Conservation (phyloP, 2,329 filamentous ascomycete genomes). For the Aspergillus neotritici region DNA sequence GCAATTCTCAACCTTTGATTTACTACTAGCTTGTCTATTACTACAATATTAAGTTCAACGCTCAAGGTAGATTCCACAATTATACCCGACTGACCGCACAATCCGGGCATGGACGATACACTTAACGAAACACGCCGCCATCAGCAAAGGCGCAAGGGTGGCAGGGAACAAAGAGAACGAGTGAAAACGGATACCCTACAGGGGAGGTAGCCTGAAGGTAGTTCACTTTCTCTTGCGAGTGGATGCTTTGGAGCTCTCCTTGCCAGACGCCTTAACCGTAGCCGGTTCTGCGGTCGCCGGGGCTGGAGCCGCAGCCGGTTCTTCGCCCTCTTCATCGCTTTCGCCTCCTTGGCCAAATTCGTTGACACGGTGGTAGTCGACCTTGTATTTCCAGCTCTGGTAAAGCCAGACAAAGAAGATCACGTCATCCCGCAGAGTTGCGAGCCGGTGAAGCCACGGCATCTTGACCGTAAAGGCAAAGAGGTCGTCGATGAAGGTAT, state of each 20-base stretch:
- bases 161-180: too few species aligned
- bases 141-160: too few species aligned
- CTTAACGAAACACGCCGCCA: too few species aligned
- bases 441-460: constrained; percentile 86
- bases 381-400: constrained; percentile 85
- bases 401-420: constrained; percentile 99
- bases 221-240: constrained; percentile 34
- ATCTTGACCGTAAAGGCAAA: constrained; percentile 99
- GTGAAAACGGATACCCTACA: too few species aligned
- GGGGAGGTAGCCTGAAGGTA: not conserved
- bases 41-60: too few species aligned
- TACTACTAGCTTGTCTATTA: too few species aligned
- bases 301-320: constrained; percentile 3
- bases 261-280: constrained; percentile 24
- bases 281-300: constrained; percentile 15
- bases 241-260: constrained; percentile 21
- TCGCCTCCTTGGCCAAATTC: constrained; percentile 98
- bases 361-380: constrained; percentile 88
- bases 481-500: constrained; percentile 97
- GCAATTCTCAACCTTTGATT: too few species aligned
- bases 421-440: constrained; percentile 87
- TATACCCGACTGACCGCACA: too few species aligned
- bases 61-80: too few species aligned
- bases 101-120: too few species aligned
- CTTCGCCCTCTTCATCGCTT: constrained; percentile 59